Evolutionary conservation across 176 grass and related monocot species (phyloP), one percentile per base, ranked within the genome.

Genomic region (bread wheat (Triticum aestivum)): DNA sequence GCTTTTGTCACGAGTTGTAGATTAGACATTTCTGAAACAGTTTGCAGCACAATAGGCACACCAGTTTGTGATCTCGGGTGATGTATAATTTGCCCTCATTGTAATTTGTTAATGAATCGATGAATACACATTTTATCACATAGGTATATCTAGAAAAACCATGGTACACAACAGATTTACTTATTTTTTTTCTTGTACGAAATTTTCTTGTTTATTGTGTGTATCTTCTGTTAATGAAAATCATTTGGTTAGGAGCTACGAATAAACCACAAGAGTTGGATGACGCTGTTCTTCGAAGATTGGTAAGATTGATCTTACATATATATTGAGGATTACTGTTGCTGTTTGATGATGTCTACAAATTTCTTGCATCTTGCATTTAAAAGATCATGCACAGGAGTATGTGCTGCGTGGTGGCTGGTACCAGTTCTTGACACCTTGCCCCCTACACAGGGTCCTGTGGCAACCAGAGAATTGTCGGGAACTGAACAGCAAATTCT

Each of bases 261-360:
- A 99, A 99, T 92, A 96, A 99, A 83, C 97, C 97, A 73, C 97
- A 99, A 84, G 97, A 99, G 45, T 81, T 99, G 89, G 97, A 99
- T 90, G 97, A 96, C 71, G 97, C 97, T 86, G 97, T 99, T 91
- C 88, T 99, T 44, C 87, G 97, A 79, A 96, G 94, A 90, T 39
- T 99, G 94, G 97, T 99, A 81, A 87, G 89, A 58, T 34, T 54
- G 10, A 56, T 88, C n/a, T 5, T 30, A n/a, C 23, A 81, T 64
- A 35, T 58, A 21, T 69, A 27, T 38, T 69, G 11, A 39, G 27
- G 41, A 39, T 5, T 81, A 51, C 51, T 88, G 18, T 2, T 39
- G 2, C 30, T 81, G 3, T 34, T 81, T 35, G 18, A 35, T 44
- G 44, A 24, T 85, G 11, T 42, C 59, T 51, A 18, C 47, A 45